Evolutionary conservation across 768 basidiomycete species (phyloP).

Genomic region (Boletus edulis): DNA sequence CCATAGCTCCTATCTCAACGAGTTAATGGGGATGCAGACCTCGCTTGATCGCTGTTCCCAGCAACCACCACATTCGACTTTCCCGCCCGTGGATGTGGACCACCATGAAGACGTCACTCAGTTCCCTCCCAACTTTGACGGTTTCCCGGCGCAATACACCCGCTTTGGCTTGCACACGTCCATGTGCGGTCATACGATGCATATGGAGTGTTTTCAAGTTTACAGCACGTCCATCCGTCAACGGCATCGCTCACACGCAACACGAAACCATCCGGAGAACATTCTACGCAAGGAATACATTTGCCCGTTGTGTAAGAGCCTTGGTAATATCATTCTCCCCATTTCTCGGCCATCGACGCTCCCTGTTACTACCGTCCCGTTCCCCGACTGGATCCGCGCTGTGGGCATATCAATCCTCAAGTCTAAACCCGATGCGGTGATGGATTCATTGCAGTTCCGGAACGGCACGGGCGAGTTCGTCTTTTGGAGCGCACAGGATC

Average conservation of each 20-base stretch:
- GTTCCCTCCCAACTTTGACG: constrained; percentile 68
- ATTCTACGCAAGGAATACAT: constrained; percentile 94
- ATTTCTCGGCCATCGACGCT: constrained; percentile 53
- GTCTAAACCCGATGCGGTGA: constrained; percentile 67
- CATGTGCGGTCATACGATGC: constrained; percentile 97
- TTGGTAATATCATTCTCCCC: constrained; percentile 93
- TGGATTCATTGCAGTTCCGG: constrained; percentile 72
- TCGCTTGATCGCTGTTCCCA: constrained; percentile 60
- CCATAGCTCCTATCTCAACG: constrained; percentile 60
- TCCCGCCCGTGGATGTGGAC: constrained; percentile 26
- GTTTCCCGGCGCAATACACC: constrained; percentile 66
- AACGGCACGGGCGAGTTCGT: constrained; percentile 87
- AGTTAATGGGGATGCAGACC: constrained; percentile 58
- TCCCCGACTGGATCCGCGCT: constrained; percentile 87
- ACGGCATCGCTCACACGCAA: constrained; percentile 84
- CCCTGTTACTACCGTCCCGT: constrained; percentile 51
- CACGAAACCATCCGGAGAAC: constrained; percentile 91
- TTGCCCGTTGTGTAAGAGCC: constrained; percentile 94
- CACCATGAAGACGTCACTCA: constrained; percentile 28
- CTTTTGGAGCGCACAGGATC: constrained; percentile 85
- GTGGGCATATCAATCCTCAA: constrained; percentile 89
- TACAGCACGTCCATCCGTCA: constrained; percentile 86
- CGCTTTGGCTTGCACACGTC: constrained; percentile 86
- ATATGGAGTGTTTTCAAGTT: constrained; percentile 88
- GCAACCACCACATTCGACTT: constrained; percentile 32